Evolutionary conservation across 129 eudicot species (phyloP).

Genomic region (Centaurea solstitialis): DNA sequence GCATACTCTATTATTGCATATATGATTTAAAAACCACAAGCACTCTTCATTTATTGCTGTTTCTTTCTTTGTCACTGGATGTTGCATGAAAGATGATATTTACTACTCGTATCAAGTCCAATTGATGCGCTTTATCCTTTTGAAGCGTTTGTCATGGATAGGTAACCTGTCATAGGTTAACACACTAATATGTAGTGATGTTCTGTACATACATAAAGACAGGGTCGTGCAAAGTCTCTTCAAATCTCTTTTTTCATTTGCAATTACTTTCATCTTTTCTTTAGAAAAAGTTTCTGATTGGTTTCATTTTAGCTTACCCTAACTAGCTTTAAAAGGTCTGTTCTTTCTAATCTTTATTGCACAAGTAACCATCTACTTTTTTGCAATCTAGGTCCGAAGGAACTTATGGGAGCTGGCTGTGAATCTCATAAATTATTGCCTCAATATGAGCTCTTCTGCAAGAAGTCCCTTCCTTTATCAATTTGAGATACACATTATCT

Average conservation of each 20-base stretch:
- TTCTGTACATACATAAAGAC: background rate
- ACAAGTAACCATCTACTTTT: conserved; percentile 12
- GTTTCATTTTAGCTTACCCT: background rate
- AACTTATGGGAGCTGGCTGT: conserved; percentile 90
- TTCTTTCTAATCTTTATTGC: background rate
- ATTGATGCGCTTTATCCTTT: background rate
- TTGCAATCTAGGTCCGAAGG: conserved; percentile 61
- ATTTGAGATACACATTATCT: conserved; percentile 90
- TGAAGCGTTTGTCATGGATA: background rate
- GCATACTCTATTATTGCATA: background rate
- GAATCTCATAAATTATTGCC: conserved; percentile 82
- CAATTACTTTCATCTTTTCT: background rate
- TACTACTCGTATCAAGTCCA: background rate
- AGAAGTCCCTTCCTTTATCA: conserved; percentile 75
- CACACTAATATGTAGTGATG: background rate
- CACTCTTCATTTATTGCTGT: background rate
- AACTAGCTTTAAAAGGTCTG: background rate
- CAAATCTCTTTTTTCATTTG: background rate
- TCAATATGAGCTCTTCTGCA: conserved; percentile 86
- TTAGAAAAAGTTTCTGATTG: background rate
- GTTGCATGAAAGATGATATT: conserved; percentile 4
- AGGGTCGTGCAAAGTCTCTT: background rate
- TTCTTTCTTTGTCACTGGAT: conserved; percentile 3
- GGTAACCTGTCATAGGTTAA: background rate
- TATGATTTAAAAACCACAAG: background rate